phyloP scores from a whole-genome alignment of 176 grass and related monocot species.

The Oryza brachyantha region DNA sequence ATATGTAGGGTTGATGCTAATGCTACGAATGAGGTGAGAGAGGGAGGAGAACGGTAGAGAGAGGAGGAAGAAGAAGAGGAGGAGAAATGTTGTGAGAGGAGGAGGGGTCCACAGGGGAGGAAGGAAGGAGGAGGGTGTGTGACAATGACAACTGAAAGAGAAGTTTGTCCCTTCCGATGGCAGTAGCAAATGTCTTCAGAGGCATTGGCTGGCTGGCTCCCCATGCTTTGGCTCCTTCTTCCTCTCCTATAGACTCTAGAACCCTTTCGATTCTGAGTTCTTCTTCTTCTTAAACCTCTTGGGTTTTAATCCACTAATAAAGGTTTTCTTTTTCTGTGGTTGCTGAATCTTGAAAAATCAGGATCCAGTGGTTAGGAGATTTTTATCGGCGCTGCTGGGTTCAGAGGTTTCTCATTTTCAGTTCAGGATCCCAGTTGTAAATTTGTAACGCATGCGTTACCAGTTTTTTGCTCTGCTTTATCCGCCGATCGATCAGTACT shows the following conservation, averaged over 20 bases:
- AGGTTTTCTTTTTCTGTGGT: background rate
- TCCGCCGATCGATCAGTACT: background rate
- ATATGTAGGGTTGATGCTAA: background rate
- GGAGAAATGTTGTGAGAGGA: background rate
- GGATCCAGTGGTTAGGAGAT: conserved; percentile 4
- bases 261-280: no score
- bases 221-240: no score
- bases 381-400: background rate
- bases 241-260: background rate
- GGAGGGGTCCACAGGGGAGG: background rate
- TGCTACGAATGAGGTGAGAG: background rate
- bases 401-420: background rate
- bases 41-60: background rate
- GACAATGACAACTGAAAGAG: conserved; percentile 33
- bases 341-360: background rate
- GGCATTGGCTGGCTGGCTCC: background rate
- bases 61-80: no score
- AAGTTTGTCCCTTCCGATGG: conserved; percentile 41
- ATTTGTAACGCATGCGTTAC: background rate
- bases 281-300: background rate
- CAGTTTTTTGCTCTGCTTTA: conserved; percentile 3
- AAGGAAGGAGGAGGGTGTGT: background rate
- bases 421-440: background rate
- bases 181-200: background rate
- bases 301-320: background rate